A percentile compares a stretch with the other conserved stretches of the same genome.
These are phyloP conservation scores for Fusarium euwallaceae DNA, from an alignment of 2,329 filamentous ascomycete species.

Conservation along the genomic window DNA sequence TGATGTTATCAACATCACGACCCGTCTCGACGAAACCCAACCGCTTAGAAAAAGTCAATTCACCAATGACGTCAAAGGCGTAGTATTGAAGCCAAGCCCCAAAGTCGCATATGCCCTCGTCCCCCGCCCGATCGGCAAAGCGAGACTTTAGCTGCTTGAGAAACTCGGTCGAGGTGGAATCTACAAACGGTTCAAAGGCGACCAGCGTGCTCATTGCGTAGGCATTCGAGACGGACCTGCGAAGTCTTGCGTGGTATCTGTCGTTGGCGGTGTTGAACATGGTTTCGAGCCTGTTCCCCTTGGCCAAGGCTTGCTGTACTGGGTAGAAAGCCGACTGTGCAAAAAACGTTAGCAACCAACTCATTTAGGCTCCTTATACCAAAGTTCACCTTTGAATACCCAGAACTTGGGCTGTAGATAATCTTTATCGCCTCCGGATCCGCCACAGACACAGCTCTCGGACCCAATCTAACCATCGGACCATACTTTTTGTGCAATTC, in stretches of 20 bases:
- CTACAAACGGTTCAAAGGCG: conserved; percentile 54
- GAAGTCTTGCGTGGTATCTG: conserved; percentile 55
- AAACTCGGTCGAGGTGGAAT: conserved; percentile 44
- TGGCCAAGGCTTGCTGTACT: conserved; percentile 46
- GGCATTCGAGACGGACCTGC: conserved; percentile 53
- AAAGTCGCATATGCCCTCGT: conserved; percentile 61
- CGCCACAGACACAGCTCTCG: conserved; percentile 10
- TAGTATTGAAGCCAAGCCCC: conserved; percentile 82
- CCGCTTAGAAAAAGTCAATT: conserved; percentile 80
- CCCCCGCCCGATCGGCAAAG: background rate
- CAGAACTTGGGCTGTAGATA: conserved; percentile 19
- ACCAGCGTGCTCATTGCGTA: conserved; percentile 58
- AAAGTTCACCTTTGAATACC: conserved; percentile 11
- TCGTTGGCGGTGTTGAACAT: conserved; percentile 57
- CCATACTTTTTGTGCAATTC: conserved; percentile 25
- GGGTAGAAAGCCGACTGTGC: conserved; percentile 45
- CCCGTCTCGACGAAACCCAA: conserved; percentile 81
- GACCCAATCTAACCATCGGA: conserved; percentile 20
- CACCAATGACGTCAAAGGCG: conserved; percentile 84
- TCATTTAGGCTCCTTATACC: background rate
- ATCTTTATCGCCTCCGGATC: conserved; percentile 13
- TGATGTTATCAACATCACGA: conserved; percentile 79
- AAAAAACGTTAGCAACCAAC: background rate
- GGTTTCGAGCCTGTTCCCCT: conserved; percentile 44
- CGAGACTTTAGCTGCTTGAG: conserved; percentile 26